Conservation (phyloP, 73 alveolate species). For the Breviolum minutum region DNA sequence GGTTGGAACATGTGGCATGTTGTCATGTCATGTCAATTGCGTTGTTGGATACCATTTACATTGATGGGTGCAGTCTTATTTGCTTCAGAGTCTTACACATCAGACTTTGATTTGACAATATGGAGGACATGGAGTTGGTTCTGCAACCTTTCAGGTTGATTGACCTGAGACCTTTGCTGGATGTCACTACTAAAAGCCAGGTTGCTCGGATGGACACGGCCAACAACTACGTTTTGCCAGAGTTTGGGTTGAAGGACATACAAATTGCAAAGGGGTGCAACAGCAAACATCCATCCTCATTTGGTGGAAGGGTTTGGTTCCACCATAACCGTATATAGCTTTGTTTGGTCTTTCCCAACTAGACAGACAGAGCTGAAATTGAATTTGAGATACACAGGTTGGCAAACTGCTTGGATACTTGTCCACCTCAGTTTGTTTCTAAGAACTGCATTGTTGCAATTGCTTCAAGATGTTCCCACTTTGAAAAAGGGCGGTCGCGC, state of each 20-base stretch:
- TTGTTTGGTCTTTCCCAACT: background rate
- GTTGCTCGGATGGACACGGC: constrained; percentile 91
- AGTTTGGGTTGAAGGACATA: constrained; percentile 37
- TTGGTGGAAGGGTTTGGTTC: background rate
- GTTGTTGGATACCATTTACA: too few relatives aligned
- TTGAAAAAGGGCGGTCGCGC: background rate
- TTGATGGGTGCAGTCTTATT: too few relatives aligned
- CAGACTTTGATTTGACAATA: too few relatives aligned
- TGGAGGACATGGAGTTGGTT: too few relatives aligned
- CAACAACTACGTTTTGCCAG: constrained; percentile 80
- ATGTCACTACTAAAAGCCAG: background rate
- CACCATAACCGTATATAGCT: too few relatives aligned
- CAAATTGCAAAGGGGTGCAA: background rate
- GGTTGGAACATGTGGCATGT: background rate
- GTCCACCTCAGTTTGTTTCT: background rate
- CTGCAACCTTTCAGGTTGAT: too few relatives aligned
- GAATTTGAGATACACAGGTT: background rate
- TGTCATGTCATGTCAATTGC: too few relatives aligned
- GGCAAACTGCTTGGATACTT: background rate
- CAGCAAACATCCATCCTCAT: background rate
- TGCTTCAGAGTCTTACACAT: too few relatives aligned
- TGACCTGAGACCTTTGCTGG: background rate
- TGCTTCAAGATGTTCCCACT: background rate
- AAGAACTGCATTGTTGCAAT: background rate
- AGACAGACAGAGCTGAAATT: background rate